Evolutionary conservation across 208 protist species (phyloP), one percentile per base, ranked within the genome.

Genomic region (Acanthamoeba sp.): DNA sequence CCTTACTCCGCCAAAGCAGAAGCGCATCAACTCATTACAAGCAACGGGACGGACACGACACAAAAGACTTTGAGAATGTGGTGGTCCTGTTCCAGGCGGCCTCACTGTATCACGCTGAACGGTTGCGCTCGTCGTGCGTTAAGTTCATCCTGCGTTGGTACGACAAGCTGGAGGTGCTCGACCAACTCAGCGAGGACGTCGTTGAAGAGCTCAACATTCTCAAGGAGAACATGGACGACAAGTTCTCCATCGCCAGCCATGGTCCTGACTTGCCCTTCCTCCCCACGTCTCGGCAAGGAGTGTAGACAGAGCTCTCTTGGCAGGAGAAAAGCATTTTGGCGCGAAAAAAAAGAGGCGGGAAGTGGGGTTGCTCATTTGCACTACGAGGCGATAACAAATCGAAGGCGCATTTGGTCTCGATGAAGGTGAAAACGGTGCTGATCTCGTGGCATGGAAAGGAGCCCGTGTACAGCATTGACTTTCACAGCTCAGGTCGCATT

Each of bases 351-450:
- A n/a, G 69, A 94, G 90, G 40, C 89, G 97, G 1, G 80, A 76
- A 76, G n/a, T 76, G n/a, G 62, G 10, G 62, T 12, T 88, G 27
- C 18, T 59, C 52, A n/a, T n/a, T n/a, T n/a, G n/a, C n/a, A n/a
- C n/a, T n/a, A n/a, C n/a, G n/a, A n/a, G n/a, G 20, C 52, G 22
- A 95, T 24, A 94, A 95, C n/a, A 38, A 87, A 20, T 92, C 91
- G 0, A 94, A 96, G 40, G 96, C n/a, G n/a, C n/a, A n/a, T n/a
- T n/a, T 96, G 36, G 95, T 95, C 29, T 96, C 97, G 84, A 91
- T 91, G 84, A 91, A 91, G 55, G 84, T 71, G 18, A 71, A 64
- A 22, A 64, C 84, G 32, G 32, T 91, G 18, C 59, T 91, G 18
- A 91, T 91, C 2, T 40, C 84, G 20, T 91, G 84, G 84, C 84